Conservation (phyloP, 2,329 filamentous ascomycete species). For the Hortaea sp. region DNA sequence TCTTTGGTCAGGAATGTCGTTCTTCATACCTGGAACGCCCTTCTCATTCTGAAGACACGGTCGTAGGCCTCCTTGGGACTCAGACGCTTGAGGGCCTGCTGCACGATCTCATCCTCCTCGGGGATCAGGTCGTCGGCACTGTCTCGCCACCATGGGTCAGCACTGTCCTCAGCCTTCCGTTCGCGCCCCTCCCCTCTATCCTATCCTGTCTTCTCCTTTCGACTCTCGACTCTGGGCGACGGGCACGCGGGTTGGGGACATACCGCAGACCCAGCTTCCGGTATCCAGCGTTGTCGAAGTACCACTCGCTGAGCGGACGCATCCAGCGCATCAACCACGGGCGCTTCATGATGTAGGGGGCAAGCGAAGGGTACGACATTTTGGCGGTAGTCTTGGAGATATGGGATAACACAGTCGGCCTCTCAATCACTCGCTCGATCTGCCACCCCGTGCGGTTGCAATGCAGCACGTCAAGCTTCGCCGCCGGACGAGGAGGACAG, state of each 20-base stretch:
- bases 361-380: constrained; percentile 63
- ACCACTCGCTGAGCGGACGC: constrained; percentile 78
- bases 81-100: constrained; percentile 82
- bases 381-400: constrained; percentile 12
- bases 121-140: constrained; percentile 92
- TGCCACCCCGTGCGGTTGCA: neutral
- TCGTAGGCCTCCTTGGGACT: constrained; percentile 87
- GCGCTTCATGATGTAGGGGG: constrained; percentile 68
- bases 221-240: neutral
- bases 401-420: constrained; percentile 3
- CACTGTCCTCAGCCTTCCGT: neutral
- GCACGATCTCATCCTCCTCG: constrained; percentile 81
- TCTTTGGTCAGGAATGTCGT: neutral
- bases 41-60: constrained; percentile 91
- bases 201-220: neutral
- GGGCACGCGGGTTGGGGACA: constrained; percentile 13
- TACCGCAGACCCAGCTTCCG: constrained; percentile 87
- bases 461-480: neutral
- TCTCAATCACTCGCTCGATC: neutral
- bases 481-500: neutral
- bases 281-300: constrained; percentile 81
- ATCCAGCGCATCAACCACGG: constrained; percentile 76
- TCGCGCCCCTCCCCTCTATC: neutral
- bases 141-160: constrained; percentile 7
- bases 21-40: constrained; percentile 71